Evolutionary conservation across 257 asterid species (phyloP), one percentile per base, ranked within the genome.

Genomic region (Solanum virginianum): DNA sequence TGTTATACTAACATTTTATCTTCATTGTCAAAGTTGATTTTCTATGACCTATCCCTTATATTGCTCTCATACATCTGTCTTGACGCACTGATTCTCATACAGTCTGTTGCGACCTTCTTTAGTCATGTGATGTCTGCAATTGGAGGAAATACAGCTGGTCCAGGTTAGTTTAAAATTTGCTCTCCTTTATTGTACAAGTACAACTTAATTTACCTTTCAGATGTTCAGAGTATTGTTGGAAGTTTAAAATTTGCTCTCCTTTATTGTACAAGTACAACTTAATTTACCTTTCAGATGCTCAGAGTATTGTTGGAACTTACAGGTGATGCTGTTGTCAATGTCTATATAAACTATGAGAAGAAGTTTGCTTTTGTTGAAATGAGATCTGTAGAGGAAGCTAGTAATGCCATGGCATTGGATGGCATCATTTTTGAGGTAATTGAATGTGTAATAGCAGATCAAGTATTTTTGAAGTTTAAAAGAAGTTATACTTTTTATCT

Each of bases 371-470:
- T 96, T 80, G 98, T 96, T 89, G 99, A 96, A 90, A 94, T 96
- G 99, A 91, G 99, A 88, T 94, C 99, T 63, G 98, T 96, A 80
- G 99, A 96, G 89, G 99, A 96, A 90, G 99, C 99, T 83, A 96
- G 99, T 86, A 96, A 96, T 89, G 99, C 99, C 14, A 96, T 94
- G 99, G 98, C 99, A 74, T 87, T 96, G 55, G 99, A 96, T 88
- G 99, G 98, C 85, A 94, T 96, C 85, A 96, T 94, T 85, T 94
- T 96, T 85, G 99, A 96, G 99, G 99, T 96, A 91, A 56, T 29
- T 47, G 72, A 68, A 32, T 51, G 82, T 77, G 62, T 51, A 49
- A 51, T 51, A 51, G 26, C 63, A 26, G 63, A 77, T 77, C 63
- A 51, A 77, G n/a, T 77, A 51, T 24, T 77, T 77, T 26, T 51